These are phyloP conservation scores for Plasmodium vivax DNA, from an alignment of 169 alveolate genomes.

Conservation along the genomic window DNA sequence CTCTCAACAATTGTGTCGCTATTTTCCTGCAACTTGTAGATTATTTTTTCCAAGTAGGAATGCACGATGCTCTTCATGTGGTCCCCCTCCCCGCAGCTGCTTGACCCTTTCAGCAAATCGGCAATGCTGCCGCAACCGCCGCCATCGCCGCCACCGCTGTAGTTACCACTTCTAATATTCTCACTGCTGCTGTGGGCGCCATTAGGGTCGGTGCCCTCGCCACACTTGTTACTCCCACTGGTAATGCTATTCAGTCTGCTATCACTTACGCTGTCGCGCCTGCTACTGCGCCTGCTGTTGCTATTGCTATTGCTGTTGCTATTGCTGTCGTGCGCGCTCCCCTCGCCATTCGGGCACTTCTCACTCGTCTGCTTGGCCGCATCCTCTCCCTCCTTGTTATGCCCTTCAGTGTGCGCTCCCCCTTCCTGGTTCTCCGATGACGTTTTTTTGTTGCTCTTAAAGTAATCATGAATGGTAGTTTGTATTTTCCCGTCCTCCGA, in stretches of 20 bases:
- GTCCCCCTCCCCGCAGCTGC: neutral
- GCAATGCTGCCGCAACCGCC: neutral
- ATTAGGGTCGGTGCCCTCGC: neutral
- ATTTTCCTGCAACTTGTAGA: slow-evolving; percentile 11
- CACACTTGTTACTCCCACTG: neutral
- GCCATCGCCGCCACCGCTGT: neutral
- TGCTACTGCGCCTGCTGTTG: neutral
- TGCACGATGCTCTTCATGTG: neutral
- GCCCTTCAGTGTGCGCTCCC: neutral
- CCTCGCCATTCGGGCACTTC: neutral
- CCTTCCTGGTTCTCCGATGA: neutral
- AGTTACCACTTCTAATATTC: neutral
- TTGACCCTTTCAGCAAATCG: neutral
- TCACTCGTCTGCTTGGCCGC: neutral
- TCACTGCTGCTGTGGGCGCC: neutral
- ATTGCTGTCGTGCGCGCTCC: neutral
- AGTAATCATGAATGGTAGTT: slow-evolving; percentile 36
- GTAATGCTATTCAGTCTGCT: neutral
- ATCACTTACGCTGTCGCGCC: neutral
- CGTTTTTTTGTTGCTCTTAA: neutral
- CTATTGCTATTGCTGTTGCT: neutral
- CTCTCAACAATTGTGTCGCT: neutral
- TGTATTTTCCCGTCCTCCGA: slow-evolving; percentile 8
- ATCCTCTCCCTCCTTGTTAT: neutral
- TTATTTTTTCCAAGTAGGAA: slow-evolving; percentile 18